Base-by-base conservation (phyloP, 345 rosid genomes). In the Syzygium jambos region DNA sequence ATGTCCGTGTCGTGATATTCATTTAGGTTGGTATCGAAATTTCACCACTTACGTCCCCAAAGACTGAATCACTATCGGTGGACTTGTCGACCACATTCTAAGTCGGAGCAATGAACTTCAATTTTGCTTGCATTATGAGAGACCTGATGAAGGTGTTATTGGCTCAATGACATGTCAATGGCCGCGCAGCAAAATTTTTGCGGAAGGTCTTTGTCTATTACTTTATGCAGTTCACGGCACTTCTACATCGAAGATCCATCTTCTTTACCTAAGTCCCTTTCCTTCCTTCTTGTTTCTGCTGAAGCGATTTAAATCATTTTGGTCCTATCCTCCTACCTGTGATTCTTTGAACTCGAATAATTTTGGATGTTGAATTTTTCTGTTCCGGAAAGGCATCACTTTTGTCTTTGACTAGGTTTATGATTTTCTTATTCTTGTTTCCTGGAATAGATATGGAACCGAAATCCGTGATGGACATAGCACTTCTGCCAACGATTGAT, bases 401-500 rank as follows among this genome's bases (percentile, higher is more conserved):
- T 86, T 52, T 51, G 56, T 82, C 85, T 85, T 21, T 52, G 19
- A 82, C 78, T 80, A 83, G 89, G 57, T 51, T 78, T 51, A 43
- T 83, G n/a, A 86, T 80, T 85, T 38, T 87, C 78, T 46, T 73
- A 59, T 38, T 52, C 83, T 73, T 92, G 88, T 88, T 89, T 89
- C 51, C 84, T 89, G 90, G 87, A 52, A 87, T 88, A 94, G 99
- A 97, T 59, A 84, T 91, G 94, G 99, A 96, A 90, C 92, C 98
- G 19, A 96, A 96, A 91, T 91, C 96, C 17, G 89, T 90, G 88
- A 94, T 95, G 96, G 99, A 97, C 86, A 89, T 94, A 91, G 59
- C 92, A n/a, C 93, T 93, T 65, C 89, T 94, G 86, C 95, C 95
- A 30, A 87, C 43, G 85, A 91, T 95, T 88, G 96, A 97, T 90